Evolutionary conservation across 768 basidiomycete genomes (phyloP), one percentile per base, ranked within the genome.

Genomic region (Amanita pallidorosea): DNA sequence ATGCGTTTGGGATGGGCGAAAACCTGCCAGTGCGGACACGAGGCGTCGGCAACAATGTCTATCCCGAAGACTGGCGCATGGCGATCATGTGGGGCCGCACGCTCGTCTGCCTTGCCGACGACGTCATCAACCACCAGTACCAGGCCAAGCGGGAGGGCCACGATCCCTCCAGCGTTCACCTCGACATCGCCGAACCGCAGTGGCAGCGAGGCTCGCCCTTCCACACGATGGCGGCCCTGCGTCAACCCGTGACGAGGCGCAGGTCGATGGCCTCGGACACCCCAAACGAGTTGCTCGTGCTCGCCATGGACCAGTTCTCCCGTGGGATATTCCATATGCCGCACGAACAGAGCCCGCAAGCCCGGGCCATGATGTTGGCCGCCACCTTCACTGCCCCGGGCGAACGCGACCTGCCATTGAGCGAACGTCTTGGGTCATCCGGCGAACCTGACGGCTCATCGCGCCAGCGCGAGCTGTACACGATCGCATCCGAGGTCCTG

Each of bases 291-390:
- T 61, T 85, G 37, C 65, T 83, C 63, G 61, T 72, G 13, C 68
- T 81, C 29, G 81, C 83, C 7, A 78, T 80, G 68, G 83, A 84
- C 61, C 82, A 83, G 54, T 82, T 84, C 59, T 75, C 75, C 5
- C 69, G 81, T 18, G 83, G 81, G 5, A 82, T 84, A 51, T 78
- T 85, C 60, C 77, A 82, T 60, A 83, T 83, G 82, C 83, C 82
- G 1, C 80, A 79, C 56, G 70, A 67, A 17, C 29, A 29, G 15
- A 25, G 17, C 8, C 5, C 44, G 13, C 43, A 22, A 22, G 13
- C 7, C 18, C 25, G 37, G 20, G n/a, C 42, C 11, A 41, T 17
- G 36, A 25, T 34, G 22, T 4, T 33, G 11, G 31, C 11, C 31
- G 31, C 31, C 27, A 27, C 27, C 6, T 27, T 27, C 23, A 2